phyloP scores from a whole-genome alignment of 1,139 yeast species.

The Diutina scorzettiae region DNA sequence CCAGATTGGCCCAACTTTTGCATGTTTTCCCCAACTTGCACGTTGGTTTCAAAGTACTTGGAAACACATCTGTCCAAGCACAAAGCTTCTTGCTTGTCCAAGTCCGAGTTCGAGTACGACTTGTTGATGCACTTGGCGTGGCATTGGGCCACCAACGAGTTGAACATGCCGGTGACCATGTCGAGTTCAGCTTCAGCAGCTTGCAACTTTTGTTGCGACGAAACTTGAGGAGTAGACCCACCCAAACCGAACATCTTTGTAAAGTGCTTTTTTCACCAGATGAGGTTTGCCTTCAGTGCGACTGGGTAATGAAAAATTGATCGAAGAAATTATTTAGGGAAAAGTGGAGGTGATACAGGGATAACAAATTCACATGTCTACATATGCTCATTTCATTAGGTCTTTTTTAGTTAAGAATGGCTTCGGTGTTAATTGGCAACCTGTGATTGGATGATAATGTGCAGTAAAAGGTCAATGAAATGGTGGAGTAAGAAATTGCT shows the following conservation, averaged over 20 bases:
- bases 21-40: slow-evolving; percentile 89
- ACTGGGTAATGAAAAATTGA: no score
- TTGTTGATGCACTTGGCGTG: slow-evolving; percentile 75
- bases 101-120: slow-evolving; percentile 60
- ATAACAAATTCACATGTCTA: no score
- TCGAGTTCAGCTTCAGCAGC: slow-evolving; percentile 88
- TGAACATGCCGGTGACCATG: slow-evolving; percentile 96
- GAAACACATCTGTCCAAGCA: slow-evolving; percentile 97
- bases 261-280: slow-evolving; percentile 2
- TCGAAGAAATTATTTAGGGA: no score
- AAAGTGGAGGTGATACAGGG: no score
- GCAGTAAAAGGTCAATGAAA: no score
- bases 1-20: slow-evolving; percentile 58
- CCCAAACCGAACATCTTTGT: slow-evolving; percentile 62
- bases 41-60: slow-evolving; percentile 92
- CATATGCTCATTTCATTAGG: no score
- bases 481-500: no score
- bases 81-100: slow-evolving; percentile 73
- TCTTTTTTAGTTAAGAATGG: no score
- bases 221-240: slow-evolving; percentile 48
- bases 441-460: no score
- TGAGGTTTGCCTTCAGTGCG: slow-evolving; percentile 6
- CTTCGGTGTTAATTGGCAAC: no score
- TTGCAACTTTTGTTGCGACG: slow-evolving; percentile 62
- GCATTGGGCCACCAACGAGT: slow-evolving; percentile 73